Evolutionary conservation across 148 eudicot genomes (phyloP).

Genomic region (Rhododendron griersonianum): DNA sequence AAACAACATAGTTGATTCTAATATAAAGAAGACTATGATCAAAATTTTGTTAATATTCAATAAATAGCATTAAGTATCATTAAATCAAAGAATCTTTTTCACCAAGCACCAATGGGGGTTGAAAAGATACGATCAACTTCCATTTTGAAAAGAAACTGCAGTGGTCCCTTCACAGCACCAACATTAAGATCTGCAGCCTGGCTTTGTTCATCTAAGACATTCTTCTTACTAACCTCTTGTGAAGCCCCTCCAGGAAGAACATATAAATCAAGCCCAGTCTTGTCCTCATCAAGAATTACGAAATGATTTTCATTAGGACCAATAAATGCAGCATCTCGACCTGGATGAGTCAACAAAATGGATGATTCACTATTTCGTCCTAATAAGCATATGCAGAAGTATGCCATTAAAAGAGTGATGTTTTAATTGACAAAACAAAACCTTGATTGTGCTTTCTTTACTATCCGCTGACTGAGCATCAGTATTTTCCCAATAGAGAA

Average conservation of each 20-base stretch:
- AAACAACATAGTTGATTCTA: constrained; percentile 87
- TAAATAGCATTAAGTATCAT: background rate
- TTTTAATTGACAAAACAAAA: constrained; percentile 25
- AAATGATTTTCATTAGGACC: constrained; percentile 82
- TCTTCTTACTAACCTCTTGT: constrained; percentile 56
- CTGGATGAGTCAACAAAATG: constrained; percentile 26
- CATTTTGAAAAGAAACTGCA: constrained; percentile 85
- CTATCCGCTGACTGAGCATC: constrained; percentile 60
- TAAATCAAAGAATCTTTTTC: background rate
- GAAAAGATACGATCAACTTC: constrained; percentile 94
- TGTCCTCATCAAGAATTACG: constrained; percentile 92
- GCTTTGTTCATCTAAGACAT: constrained; percentile 53
- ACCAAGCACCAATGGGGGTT: constrained; percentile 80
- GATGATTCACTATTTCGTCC: background rate
- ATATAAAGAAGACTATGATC: constrained; percentile 25
- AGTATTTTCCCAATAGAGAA: constrained; percentile 86
- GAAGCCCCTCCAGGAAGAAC: constrained; percentile 71
- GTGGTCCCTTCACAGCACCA: constrained; percentile 73
- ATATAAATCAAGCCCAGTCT: constrained; percentile 71
- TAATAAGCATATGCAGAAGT: background rate
- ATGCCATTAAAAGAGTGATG: constrained; percentile 1
- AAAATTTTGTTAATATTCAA: constrained; percentile 15
- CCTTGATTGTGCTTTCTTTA: constrained; percentile 73
- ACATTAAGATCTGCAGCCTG: constrained; percentile 51
- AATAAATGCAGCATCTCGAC: constrained; percentile 90